Base-by-base conservation (phyloP, 768 basidiomycete genomes). In the Psilocybe subaeruginosa region DNA sequence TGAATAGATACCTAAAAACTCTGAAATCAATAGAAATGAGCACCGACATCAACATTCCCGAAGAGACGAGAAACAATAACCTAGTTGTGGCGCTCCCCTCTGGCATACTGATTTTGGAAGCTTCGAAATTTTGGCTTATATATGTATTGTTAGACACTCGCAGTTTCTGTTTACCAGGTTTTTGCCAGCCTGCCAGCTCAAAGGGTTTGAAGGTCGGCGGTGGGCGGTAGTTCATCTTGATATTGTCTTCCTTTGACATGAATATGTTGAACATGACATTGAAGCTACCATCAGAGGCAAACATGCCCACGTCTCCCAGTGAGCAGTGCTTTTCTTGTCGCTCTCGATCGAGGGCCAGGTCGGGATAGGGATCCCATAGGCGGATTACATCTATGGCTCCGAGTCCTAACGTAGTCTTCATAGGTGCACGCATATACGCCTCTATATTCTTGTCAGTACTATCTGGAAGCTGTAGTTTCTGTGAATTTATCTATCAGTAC, bases 251-350 rank as follows among this genome's bases (percentile, higher is more conserved):
- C 19, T 37, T 27, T 0, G 60, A 29, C 4, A 61, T 27, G 39
- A 29, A 56, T 33, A 61, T 27, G n/a, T 61, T 61, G 37, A 61
- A 61, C 1, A 61, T 33, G 1, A 61, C 37, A 29, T 61, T 52
- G n/a, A 61, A 61, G 7, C 48, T 19, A 6, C 60, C 60, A 0
- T 8, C 3, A 1, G 27, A 7, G 29, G 41, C 19, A 27, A 61
- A 56, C 2, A 30, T 50, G 8, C 60, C 60, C 1, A 61, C 48
- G n/a, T 61, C 54, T 4, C 60, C 60, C 14, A 55, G 19, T 14
- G 54, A 37, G 29, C 37, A 45, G 39, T 55, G 39, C 12, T 6
- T 39, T 23, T 27, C 37, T 43, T 45, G 54, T 8, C 8, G 41
- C 19, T 55, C 12, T 14, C 19, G 4, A n/a, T 33, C 19, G 8